These are phyloP conservation scores for Aristolochia contorta DNA, from an alignment of 164 flowering plant genomes.

Conservation along the genomic window DNA sequence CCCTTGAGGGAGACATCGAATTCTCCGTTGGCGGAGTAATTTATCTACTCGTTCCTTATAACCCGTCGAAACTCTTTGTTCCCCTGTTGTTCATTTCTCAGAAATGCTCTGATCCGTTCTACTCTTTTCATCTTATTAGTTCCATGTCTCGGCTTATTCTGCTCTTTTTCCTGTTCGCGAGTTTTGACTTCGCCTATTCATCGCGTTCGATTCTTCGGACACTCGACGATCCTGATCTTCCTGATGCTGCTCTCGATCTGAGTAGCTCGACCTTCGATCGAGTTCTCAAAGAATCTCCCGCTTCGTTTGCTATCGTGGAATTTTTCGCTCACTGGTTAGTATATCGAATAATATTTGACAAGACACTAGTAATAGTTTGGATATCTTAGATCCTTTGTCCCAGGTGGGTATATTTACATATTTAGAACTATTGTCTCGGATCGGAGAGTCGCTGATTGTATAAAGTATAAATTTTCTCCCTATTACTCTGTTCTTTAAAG, in stretches of 20 bases:
- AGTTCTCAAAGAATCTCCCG: slow-evolving; percentile 48
- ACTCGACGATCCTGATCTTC: slow-evolving; percentile 21
- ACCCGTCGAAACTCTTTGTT: too few relatives aligned
- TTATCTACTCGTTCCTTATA: too few relatives aligned
- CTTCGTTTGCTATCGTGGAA: slow-evolving; percentile 62
- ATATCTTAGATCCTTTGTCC: too few relatives aligned
- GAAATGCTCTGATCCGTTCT: not conserved
- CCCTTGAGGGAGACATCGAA: too few relatives aligned
- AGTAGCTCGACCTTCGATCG: slow-evolving; percentile 55
- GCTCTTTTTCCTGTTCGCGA: not conserved
- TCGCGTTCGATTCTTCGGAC: slow-evolving; percentile 53
- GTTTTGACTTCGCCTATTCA: not conserved
- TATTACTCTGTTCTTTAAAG: not conserved
- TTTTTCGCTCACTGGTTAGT: slow-evolving; percentile 91
- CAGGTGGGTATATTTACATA: not conserved
- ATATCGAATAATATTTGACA: not conserved
- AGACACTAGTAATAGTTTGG: not conserved
- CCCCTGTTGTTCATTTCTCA: too few relatives aligned
- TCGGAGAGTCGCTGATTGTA: not conserved
- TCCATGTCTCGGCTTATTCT: slow-evolving; percentile 1
- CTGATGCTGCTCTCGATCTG: slow-evolving; percentile 71
- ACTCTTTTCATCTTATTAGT: not conserved
- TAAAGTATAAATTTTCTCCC: not conserved
- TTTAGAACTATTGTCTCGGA: not conserved
- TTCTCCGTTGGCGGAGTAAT: too few relatives aligned